Percentiles rank a stretch among this genome's conserved stretches.
Conservation (phyloP, 108 stramenopile species). For the Hondaea fermentalgiana region DNA sequence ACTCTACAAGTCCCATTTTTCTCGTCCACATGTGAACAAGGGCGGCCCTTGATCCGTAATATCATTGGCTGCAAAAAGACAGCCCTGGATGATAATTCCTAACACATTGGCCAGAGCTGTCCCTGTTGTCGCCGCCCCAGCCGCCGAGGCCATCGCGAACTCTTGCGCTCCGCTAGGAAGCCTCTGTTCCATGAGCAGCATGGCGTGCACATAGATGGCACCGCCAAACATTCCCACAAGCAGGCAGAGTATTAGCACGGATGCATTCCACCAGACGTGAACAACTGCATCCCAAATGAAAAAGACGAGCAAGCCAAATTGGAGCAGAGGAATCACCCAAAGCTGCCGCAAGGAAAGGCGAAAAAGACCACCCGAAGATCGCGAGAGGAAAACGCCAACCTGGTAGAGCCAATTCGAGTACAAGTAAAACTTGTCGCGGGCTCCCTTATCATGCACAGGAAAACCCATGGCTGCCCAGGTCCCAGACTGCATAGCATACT, state of each 20-base stretch:
- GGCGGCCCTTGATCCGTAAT: slow-evolving; percentile 23
- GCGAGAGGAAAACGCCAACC: slow-evolving; percentile 61
- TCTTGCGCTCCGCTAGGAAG: slow-evolving; percentile 50
- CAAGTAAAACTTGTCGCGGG: slow-evolving; percentile 57
- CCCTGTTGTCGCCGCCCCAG: slow-evolving; percentile 59
- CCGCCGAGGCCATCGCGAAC: slow-evolving; percentile 59
- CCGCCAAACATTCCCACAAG: slow-evolving; percentile 66
- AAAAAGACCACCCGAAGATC: slow-evolving; percentile 55
- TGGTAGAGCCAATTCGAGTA: slow-evolving; percentile 69
- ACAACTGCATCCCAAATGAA: slow-evolving; percentile 42
- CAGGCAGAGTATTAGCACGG: slow-evolving; percentile 41
- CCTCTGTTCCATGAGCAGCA: slow-evolving; percentile 50
- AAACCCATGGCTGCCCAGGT: slow-evolving; percentile 69
- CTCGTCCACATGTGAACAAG: not conserved
- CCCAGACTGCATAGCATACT: slow-evolving; percentile 59
- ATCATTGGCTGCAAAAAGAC: slow-evolving; percentile 54
- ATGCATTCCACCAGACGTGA: slow-evolving; percentile 30
- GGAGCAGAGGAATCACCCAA: slow-evolving; percentile 63
- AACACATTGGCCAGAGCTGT: slow-evolving; percentile 56
- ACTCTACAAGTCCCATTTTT: not conserved
- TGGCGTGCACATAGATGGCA: slow-evolving; percentile 66
- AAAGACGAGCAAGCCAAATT: slow-evolving; percentile 55
- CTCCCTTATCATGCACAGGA: slow-evolving; percentile 42
- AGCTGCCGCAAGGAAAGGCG: slow-evolving; percentile 41
- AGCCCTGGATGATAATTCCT: slow-evolving; percentile 63